These are phyloP conservation scores for Gossypium schwendimanii DNA, from an alignment of 441 rosid species.

Conservation along the genomic window DNA sequence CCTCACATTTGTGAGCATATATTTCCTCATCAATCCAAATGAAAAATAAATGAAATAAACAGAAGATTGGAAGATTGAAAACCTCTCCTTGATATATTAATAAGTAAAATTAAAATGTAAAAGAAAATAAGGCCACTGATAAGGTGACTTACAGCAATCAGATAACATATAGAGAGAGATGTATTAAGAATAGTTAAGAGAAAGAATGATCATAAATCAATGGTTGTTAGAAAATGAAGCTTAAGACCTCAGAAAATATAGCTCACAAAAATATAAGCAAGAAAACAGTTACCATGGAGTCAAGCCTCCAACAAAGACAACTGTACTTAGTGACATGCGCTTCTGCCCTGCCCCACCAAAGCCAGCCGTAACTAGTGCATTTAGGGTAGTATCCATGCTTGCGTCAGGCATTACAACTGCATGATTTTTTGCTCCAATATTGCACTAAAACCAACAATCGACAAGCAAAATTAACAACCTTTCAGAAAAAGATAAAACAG, in stretches of 20 bases:
- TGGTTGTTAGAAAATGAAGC: background rate
- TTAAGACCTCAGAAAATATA: background rate
- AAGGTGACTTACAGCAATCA: background rate
- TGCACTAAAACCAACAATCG: constrained; percentile 43
- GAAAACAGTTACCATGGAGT: constrained; percentile 50
- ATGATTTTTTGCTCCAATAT: constrained; percentile 96
- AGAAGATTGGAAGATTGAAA: background rate
- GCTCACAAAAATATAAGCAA: background rate
- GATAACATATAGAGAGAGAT: background rate
- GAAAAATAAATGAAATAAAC: background rate
- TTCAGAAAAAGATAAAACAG: background rate
- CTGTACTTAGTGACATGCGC: constrained; percentile 88
- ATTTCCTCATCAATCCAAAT: background rate
- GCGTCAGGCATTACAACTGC: constrained; percentile 85
- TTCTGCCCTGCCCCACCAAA: constrained; percentile 98
- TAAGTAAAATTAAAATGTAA: background rate
- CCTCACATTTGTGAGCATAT: background rate
- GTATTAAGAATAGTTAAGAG: background rate
- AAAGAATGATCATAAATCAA: background rate
- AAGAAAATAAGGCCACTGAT: constrained; percentile 3
- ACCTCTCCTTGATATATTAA: background rate
- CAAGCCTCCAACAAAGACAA: constrained; percentile 73
- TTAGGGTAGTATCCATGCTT: constrained; percentile 57
- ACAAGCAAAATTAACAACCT: background rate
- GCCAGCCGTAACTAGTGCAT: constrained; percentile 85